phyloP scores from a whole-genome alignment of 352 stramenopile genomes.

The Halophytophthora polymorphica region DNA sequence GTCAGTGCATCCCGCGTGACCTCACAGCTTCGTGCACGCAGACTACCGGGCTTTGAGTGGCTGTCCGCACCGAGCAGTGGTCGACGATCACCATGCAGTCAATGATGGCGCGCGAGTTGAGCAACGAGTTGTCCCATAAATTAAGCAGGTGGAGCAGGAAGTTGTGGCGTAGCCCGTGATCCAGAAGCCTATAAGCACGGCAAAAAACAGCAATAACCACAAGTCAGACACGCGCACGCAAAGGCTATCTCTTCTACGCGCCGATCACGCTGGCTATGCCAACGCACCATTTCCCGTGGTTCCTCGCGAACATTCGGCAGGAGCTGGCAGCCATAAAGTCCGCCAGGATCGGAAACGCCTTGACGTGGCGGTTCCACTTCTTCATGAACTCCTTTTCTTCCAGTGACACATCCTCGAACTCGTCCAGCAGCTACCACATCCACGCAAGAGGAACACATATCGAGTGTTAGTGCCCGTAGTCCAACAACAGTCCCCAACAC shows the following conservation, averaged over 20 bases:
- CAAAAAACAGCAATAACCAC: neutral
- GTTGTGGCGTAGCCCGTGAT: slow-evolving; percentile 78
- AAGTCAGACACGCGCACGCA: neutral
- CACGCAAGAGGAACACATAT: neutral
- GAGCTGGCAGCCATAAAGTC: slow-evolving; percentile 87
- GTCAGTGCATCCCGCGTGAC: too few relatives aligned
- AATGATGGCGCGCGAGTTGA: slow-evolving; percentile 83
- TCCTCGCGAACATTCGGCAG: slow-evolving; percentile 82
- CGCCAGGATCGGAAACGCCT: slow-evolving; percentile 75
- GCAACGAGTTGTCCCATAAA: slow-evolving; percentile 88
- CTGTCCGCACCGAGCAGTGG: slow-evolving; percentile 37
- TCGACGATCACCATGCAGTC: slow-evolving; percentile 88
- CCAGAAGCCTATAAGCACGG: slow-evolving; percentile 44
- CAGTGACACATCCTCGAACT: slow-evolving; percentile 85
- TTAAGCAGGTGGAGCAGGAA: slow-evolving; percentile 89
- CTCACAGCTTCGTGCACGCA: neutral
- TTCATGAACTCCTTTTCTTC: slow-evolving; percentile 91
- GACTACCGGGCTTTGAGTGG: neutral
- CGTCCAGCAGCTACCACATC: slow-evolving; percentile 63
- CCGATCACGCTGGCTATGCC: neutral
- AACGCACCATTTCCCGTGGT: slow-evolving; percentile 73
- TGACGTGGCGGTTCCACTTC: slow-evolving; percentile 87
- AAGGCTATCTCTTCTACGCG: neutral
- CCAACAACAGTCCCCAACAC: neutral
- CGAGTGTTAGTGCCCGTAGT: neutral